phyloP scores from a whole-genome alignment of 1,284 basidiomycete genomes.

The Cutaneotrichosporon cyanovorans region DNA sequence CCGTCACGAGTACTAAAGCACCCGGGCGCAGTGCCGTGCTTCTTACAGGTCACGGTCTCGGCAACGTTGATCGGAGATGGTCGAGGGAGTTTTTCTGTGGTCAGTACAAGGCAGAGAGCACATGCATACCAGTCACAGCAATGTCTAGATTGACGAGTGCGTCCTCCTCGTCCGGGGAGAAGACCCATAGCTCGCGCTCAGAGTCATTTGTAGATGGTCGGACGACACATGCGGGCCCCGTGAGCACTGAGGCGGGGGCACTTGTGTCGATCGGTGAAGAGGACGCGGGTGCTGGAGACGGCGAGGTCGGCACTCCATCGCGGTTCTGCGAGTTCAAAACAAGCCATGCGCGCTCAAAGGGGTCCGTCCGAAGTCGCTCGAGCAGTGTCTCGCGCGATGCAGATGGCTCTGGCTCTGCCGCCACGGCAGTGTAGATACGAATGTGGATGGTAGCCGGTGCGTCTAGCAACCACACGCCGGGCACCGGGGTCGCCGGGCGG shows the following conservation, averaged over 20 bases:
- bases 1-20: conserved; percentile 7
- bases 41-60: conserved; percentile 9
- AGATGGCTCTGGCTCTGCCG: conserved; percentile 4
- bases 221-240: conserved; percentile 2
- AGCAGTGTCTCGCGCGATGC: neutral
- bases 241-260: too few relatives aligned
- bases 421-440: conserved; percentile 7
- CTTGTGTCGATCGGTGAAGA: too few relatives aligned
- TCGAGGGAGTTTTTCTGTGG: conserved; percentile 7
- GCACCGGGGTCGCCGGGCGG: conserved; percentile 18
- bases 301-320: too few relatives aligned
- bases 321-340: conserved; percentile 14
- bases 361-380: conserved; percentile 14
- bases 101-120: neutral
- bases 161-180: conserved; percentile 1
- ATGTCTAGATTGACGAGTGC: conserved; percentile 1
- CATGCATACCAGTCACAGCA: conserved; percentile 2
- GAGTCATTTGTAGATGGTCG: neutral
- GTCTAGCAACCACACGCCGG: conserved; percentile 26
- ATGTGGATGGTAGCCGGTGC: conserved; percentile 21
- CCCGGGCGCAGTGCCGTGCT: conserved; percentile 7
- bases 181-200: conserved; percentile 15
- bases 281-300: too few relatives aligned
- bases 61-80: conserved; percentile 9
- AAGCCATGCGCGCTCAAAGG: conserved; percentile 25